Percentiles rank a stretch among this genome's conserved stretches.
Conservation (phyloP, 176 grass and related monocot species). For the Alopecurus myosuroides region DNA sequence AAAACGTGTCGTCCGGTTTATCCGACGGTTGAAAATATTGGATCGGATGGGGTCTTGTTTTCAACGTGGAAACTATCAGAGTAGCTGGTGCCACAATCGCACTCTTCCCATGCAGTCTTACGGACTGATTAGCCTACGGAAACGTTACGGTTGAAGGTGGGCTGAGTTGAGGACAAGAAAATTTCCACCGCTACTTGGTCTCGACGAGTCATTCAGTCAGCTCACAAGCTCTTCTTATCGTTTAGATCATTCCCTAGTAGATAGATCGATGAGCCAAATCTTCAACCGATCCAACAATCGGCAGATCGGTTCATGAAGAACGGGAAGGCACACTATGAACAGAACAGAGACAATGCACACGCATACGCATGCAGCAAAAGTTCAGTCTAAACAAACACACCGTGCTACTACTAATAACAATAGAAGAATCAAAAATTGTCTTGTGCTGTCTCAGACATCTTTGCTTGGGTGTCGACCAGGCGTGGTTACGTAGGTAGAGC, state of each 20-base stretch:
- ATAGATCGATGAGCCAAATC: background rate
- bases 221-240: too few relatives aligned
- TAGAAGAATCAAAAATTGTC: too few relatives aligned
- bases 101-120: background rate
- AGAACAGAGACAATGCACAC: background rate
- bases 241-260: background rate
- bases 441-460: too few relatives aligned
- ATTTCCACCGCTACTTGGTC: too few relatives aligned
- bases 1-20: too few relatives aligned
- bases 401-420: too few relatives aligned
- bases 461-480: too few relatives aligned
- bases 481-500: too few relatives aligned
- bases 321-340: background rate
- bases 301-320: background rate
- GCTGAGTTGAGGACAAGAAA: too few relatives aligned
- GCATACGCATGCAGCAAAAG: background rate
- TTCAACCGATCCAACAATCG: background rate
- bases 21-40: background rate
- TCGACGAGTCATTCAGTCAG: too few relatives aligned
- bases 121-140: too few relatives aligned
- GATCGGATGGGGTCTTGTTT: background rate
- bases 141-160: too few relatives aligned
- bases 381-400: background rate
- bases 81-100: background rate
- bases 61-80: background rate